Evolutionary conservation across 1,139 yeast genomes (phyloP), one percentile per base, ranked within the genome.

Genomic region (Saccharomyces hybrid): DNA sequence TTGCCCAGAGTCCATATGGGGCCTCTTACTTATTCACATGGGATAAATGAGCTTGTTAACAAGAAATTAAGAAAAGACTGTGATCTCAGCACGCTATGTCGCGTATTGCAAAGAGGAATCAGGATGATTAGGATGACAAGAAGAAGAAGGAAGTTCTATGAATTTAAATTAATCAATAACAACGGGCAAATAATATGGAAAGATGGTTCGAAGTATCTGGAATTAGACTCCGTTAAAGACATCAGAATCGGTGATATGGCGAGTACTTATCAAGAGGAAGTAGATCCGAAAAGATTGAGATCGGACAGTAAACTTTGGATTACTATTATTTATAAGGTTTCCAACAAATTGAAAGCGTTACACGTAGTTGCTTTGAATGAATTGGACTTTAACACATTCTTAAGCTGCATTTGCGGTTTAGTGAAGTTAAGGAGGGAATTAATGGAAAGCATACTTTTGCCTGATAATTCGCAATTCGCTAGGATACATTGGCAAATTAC

Each of bases 261-360:
- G 0, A 76, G 80, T 28, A 86, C 87, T 59, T 91, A 89, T 65
- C 74, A 96, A 56, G 96, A 91, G 64, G 96, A 88, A 67, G 79
- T 90, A 1, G 80, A 91, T 1, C 74, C 81, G 49, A 90, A 85
- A 51, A 38, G 44, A 38, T 9, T 20, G 20, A 38, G 25, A 23
- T 11, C 8, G 11, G 79, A 78, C 53, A 82, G 83, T 50, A 73
- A 76, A 13, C 73, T 81, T 20, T 93, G 99, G 99, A 77, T 88
- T 1, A 84, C 96, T 0, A 79, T 93, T 32, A 81, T 88, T 13
- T 91, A 88, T 65, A 73, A 74, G 16, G 66, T 67, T 5, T 65
- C 71, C 8, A 77, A 79, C 60, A 79, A 80, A 56, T 72, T 81
- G 53, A 84, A 85, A 58, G 82, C 82, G 1, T 69, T 93, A 52